Evolutionary conservation across 331 rosid species (phyloP).

Genomic region (Arachis monticola): DNA sequence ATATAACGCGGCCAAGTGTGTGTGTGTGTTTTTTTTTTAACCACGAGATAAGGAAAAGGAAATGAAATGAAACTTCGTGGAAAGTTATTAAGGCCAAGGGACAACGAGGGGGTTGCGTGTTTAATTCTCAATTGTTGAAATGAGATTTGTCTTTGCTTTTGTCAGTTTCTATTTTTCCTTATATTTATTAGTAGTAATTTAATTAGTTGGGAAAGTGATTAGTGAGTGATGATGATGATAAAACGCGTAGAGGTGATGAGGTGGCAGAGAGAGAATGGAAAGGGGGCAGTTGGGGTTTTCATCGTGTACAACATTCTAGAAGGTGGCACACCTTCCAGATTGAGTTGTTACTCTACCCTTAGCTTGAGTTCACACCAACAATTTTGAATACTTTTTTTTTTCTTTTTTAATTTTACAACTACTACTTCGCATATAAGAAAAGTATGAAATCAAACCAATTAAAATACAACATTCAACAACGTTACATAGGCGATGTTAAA

Average conservation of each 20-base stretch:
- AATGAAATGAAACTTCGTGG: conserved; percentile 52
- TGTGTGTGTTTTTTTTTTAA: not conserved
- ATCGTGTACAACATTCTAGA: conserved; percentile 50
- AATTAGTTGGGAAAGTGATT: conserved; percentile 34
- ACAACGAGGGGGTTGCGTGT: conserved; percentile 51
- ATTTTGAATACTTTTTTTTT: not conserved
- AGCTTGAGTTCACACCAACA: conserved; percentile 47
- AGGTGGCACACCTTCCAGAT: conserved; percentile 12
- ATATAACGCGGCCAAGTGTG: not conserved
- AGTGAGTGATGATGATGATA: conserved; percentile 38
- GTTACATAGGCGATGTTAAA: not conserved
- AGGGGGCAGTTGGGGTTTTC: conserved; percentile 33
- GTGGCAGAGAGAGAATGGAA: conserved; percentile 23
- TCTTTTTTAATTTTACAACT: not conserved
- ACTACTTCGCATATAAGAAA: not conserved
- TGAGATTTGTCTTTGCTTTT: conserved; percentile 13
- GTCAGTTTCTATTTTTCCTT: not conserved
- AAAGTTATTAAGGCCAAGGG: conserved; percentile 40
- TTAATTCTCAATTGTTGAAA: conserved; percentile 50
- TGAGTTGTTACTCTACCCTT: not conserved
- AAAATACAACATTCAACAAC: not conserved
- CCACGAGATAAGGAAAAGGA: not conserved
- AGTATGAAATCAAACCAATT: not conserved
- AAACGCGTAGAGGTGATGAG: conserved; percentile 54
- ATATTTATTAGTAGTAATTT: not conserved